These are phyloP conservation scores for Aurantiochytrium sp. DNA, from an alignment of 108 stramenopile species.

Conservation along the genomic window DNA sequence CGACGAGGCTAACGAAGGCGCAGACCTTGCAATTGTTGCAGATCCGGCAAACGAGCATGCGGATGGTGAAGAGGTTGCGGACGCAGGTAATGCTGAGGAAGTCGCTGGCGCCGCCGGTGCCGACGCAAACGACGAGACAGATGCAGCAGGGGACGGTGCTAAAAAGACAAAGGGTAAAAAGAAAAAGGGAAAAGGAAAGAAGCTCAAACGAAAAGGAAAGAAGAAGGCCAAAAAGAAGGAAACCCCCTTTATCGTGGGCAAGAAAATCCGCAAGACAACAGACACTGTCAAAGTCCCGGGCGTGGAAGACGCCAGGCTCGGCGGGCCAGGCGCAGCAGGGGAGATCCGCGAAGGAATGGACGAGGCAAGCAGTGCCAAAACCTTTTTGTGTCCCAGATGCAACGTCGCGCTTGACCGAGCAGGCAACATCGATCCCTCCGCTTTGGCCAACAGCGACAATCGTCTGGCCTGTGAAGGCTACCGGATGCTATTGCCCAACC, in stretches of 20 bases:
- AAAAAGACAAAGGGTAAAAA: background rate
- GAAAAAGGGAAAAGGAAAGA: background rate
- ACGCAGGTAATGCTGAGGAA: no score
- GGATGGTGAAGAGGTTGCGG: no score
- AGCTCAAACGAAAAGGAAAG: background rate
- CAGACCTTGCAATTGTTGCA: background rate
- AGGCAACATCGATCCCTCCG: slow-evolving; percentile 32
- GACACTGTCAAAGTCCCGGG: background rate
- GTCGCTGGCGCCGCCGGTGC: background rate
- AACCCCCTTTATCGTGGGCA: background rate
- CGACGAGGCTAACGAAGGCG: background rate
- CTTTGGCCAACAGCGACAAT: background rate
- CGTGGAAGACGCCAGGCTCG: background rate
- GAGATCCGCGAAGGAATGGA: background rate
- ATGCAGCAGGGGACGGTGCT: background rate
- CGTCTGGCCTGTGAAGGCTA: slow-evolving; percentile 42
- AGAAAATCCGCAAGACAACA: background rate
- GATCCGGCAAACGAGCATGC: background rate
- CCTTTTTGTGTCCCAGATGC: slow-evolving; percentile 50
- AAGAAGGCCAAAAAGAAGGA: background rate
- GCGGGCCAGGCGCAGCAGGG: background rate
- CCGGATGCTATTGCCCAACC: slow-evolving; percentile 46
- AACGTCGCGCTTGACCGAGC: slow-evolving; percentile 40
- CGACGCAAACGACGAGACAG: background rate
- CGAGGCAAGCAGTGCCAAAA: background rate